Evolutionary conservation across 805 yeast species (phyloP), one percentile per base, ranked within the genome.

Genomic region (Cyberlindnera maclurae): DNA sequence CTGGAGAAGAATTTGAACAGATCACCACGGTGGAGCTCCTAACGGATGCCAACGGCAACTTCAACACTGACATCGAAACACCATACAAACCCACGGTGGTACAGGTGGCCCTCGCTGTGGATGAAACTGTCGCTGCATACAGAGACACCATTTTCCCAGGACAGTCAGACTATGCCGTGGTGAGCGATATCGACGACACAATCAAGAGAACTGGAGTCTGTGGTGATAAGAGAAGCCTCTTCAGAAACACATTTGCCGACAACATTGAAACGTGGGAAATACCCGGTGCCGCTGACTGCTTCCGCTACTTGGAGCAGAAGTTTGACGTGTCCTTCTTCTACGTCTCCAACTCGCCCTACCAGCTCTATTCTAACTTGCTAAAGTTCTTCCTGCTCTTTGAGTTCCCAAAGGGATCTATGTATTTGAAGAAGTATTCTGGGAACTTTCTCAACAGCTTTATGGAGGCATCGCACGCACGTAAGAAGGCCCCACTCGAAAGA

Each of bases 301-400:
- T 75, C 53, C 65, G 66, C 8, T 61, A 64, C n/a, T 55, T 89
- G 29, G 54, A 58, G 9, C 54, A 62, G 9, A 59, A 59, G 12
- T 61, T 53, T 30, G 55, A 68, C 11, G 70, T 79, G 3, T 65
- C 77, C n/a, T 77, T 90, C 52, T 96, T 89, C 58, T 94, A 90
- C 57, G 97, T 94, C 3, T 89, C 97, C 7, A 93, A 94, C 61
- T 79, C 95, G 1, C 99, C 99, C 0, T 84, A 94, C 77, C 97
- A 93, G 59, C 63, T 93, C 17, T 88, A 70, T 57, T 33, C 50
- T 4, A 49, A 50, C 13, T 38, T 55, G 38, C 50, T 62, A 17
- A 75, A 77, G 31, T 87, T 77, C 50, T 67, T 87, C 50, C 60
- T 64, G 13, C 53, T 60, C 29, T 71, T 68, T 27, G 65, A 71